Percentiles rank a stretch among this genome's conserved stretches.
Conservation (phyloP, 176 grass and related monocot species). For the Carex pumila region DNA sequence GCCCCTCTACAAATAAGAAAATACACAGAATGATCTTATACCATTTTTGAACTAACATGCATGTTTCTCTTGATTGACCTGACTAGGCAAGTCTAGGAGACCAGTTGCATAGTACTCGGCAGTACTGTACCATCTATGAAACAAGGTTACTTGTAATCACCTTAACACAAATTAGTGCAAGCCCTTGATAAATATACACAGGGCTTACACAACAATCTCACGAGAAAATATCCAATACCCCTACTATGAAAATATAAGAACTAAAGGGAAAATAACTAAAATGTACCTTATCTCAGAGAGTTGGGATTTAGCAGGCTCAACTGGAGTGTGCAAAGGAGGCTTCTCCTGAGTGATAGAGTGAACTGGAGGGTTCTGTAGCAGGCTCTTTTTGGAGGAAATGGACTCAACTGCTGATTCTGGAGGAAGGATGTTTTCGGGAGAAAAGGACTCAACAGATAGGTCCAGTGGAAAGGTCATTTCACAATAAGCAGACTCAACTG, state of each 20-base stretch:
- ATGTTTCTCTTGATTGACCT: not conserved
- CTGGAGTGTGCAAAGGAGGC: not conserved
- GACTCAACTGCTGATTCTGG: conserved; percentile 35
- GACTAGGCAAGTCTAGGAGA: not conserved
- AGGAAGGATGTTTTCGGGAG: not conserved
- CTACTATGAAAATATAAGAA: not conserved
- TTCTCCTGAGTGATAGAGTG: not conserved
- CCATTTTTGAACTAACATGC: not conserved
- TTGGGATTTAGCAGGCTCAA: not conserved
- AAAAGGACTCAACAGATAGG: conserved; percentile 39
- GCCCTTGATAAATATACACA: not conserved
- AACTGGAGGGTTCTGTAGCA: not conserved
- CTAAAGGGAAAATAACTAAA: not conserved
- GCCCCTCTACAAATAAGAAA: conserved; percentile 51
- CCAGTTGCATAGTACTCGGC: not conserved
- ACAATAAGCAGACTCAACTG: conserved; percentile 26
- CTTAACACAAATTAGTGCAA: not conserved
- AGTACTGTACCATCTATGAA: not conserved
- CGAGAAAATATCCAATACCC: not conserved
- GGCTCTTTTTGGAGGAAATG: not conserved
- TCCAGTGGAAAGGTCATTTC: conserved; percentile 42
- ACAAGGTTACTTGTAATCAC: not conserved
- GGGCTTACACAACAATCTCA: not conserved
- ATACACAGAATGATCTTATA: not conserved
- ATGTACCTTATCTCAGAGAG: conserved; percentile 9